Base-by-base conservation (phyloP, 2,329 filamentous ascomycete genomes). In the Penicillium sp. region DNA sequence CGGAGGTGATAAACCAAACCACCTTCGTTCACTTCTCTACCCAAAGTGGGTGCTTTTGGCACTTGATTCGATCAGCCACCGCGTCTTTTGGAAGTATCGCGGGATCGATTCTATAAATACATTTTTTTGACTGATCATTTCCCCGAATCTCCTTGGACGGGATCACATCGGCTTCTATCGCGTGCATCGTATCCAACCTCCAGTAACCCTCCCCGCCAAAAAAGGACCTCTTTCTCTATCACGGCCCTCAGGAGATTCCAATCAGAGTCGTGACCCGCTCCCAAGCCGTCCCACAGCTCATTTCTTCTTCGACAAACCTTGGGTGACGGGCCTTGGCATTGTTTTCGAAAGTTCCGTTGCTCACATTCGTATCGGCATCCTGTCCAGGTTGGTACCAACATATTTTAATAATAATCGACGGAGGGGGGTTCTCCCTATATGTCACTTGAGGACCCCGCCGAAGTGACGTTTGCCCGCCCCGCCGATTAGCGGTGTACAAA, bases 61-160 rank as follows among this genome's bases (percentile, higher is more conserved):
- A 48, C 43, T 33, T 46, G 42, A 47, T 46, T 56, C 47, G 48
- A 45, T 31, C 51, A 56, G 43, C 57, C 57, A 56, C 58, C 56
- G 45, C 18, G 22, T 29, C 33, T 52, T 48, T 37, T 46, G 49
- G 45, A 25, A 29, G 33, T 49, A 25, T 49, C 50, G 53, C 42
- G 31, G 31, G 25, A 60, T 54, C 40, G 56, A 48, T 62, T 62
- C 58, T 60, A 62, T 59, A 52, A 61, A 61, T 62, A 62, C 54
- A 50, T 54, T 49, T 49, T 49, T 44, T 23, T 22, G 48, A 29
- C 22, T 35, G 23, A 37, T 48, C 29, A 23, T 51, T 25, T 44
- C 22, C 47, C 18, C 31, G 18, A 35, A 46, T 46, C 18, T 22
- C 29, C 37, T 27, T 42, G 42, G 22, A n/a, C 23, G 35, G 35